Conservation (phyloP, 768 basidiomycete species). For the Thelephora aurantiotincta region DNA sequence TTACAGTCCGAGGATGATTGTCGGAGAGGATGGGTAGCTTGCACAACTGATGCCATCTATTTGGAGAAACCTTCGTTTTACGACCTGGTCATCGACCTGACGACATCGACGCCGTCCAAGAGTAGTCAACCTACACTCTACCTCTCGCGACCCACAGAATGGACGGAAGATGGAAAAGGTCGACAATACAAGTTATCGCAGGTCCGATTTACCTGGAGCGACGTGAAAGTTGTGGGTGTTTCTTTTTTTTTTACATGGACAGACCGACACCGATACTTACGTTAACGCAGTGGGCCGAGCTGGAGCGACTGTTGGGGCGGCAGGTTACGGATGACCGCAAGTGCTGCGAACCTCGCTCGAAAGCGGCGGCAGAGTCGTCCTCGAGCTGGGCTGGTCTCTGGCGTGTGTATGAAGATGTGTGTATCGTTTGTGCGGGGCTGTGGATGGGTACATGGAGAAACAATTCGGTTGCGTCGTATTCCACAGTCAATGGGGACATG, state of each 20-base stretch:
- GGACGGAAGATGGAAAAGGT: slow-evolving; percentile 18
- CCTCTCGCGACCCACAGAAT: slow-evolving; percentile 33
- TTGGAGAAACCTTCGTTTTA: slow-evolving; percentile 69
- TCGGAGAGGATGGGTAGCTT: slow-evolving; percentile 74
- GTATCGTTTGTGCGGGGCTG: slow-evolving; percentile 68
- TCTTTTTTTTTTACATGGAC: slow-evolving; percentile 4
- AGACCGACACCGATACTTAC: background rate
- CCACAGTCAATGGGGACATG: slow-evolving; percentile 29
- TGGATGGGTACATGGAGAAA: slow-evolving; percentile 62
- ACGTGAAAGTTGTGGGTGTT: slow-evolving; percentile 49
- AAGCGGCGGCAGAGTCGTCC: slow-evolving; percentile 12
- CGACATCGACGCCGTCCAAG: slow-evolving; percentile 46
- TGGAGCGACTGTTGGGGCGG: slow-evolving; percentile 53
- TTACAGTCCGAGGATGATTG: slow-evolving; percentile 38
- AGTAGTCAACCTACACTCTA: slow-evolving; percentile 55
- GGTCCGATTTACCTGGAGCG: slow-evolving; percentile 74
- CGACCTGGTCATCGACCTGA: slow-evolving; percentile 71
- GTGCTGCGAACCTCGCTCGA: slow-evolving; percentile 12
- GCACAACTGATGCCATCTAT: slow-evolving; percentile 76
- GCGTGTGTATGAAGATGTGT: slow-evolving; percentile 77
- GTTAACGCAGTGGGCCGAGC: slow-evolving; percentile 51
- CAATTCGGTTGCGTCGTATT: slow-evolving; percentile 33
- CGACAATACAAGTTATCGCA: slow-evolving; percentile 43
- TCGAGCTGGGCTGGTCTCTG: slow-evolving; percentile 61
- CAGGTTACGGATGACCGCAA: slow-evolving; percentile 21